Conservation (phyloP, 179 eudicot genomes). For the Vitellaria paradoxa region DNA sequence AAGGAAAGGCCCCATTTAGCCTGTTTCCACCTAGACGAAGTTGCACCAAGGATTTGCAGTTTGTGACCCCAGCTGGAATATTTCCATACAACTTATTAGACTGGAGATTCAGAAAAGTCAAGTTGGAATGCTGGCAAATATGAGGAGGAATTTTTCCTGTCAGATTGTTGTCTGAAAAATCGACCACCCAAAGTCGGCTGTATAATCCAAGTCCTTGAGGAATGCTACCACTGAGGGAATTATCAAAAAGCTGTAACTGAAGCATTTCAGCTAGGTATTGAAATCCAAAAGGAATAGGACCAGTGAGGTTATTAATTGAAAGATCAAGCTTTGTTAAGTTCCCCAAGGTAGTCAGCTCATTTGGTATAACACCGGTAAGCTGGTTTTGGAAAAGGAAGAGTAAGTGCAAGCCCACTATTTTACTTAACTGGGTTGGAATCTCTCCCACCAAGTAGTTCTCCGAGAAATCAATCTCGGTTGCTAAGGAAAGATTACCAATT, state of each 20-base stretch:
- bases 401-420: slow-evolving; percentile 45
- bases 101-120: slow-evolving; percentile 61
- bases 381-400: slow-evolving; percentile 70
- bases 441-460: slow-evolving; percentile 67
- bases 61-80: slow-evolving; percentile 56
- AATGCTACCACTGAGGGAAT: slow-evolving; percentile 60
- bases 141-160: slow-evolving; percentile 66
- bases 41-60: slow-evolving; percentile 70
- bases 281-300: slow-evolving; percentile 69
- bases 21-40: slow-evolving; percentile 57
- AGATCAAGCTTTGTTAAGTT: slow-evolving; percentile 75
- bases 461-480: slow-evolving; percentile 69
- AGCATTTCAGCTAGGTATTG: slow-evolving; percentile 59
- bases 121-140: slow-evolving; percentile 55
- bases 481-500: slow-evolving; percentile 68
- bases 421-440: slow-evolving; percentile 66
- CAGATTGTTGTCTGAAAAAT: slow-evolving; percentile 65
- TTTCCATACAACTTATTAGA: slow-evolving; percentile 63
- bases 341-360: slow-evolving; percentile 50
- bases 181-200: slow-evolving; percentile 79
- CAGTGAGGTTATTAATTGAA: slow-evolving; percentile 73
- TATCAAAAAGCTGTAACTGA: slow-evolving; percentile 77
- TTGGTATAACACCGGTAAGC: slow-evolving; percentile 69
- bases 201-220: slow-evolving; percentile 67
- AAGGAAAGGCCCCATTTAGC: slow-evolving; percentile 62